Conservation (phyloP, 2,329 filamentous ascomycete species). For the Aspergillus hiratsukae region DNA sequence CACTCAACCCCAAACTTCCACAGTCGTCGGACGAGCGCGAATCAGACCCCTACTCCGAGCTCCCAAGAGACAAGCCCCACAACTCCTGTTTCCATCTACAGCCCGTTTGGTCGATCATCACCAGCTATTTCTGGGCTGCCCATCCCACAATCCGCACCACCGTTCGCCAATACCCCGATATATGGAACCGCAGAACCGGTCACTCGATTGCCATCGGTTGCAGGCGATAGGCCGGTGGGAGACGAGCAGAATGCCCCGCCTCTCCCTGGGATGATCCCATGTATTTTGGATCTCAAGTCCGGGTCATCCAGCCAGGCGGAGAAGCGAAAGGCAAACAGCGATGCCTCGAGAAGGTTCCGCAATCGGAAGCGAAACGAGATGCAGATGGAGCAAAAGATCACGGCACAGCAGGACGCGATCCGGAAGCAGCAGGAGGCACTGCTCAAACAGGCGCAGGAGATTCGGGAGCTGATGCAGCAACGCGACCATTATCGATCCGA, state of each 20-base stretch:
- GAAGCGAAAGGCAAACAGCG: constrained; percentile 41
- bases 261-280: constrained; percentile 31
- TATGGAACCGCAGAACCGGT: constrained; percentile 25
- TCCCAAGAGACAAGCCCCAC: constrained; percentile 35
- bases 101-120: constrained; percentile 27
- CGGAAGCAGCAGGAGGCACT: constrained; percentile 26
- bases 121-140: constrained; percentile 23
- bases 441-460: constrained; percentile 30
- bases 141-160: constrained; percentile 14
- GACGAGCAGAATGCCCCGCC: constrained; percentile 16
- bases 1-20: constrained; percentile 33
- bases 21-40: constrained; percentile 28
- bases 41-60: constrained; percentile 26
- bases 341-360: constrained; percentile 39
- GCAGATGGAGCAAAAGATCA: constrained; percentile 36
- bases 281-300: constrained; percentile 37
- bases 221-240: constrained; percentile 13
- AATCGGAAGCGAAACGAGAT: constrained; percentile 39
- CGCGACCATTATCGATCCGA: constrained; percentile 38
- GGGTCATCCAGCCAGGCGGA: constrained; percentile 39
- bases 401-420: constrained; percentile 35
- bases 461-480: constrained; percentile 30
- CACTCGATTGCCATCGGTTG: constrained; percentile 20
- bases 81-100: constrained; percentile 30
- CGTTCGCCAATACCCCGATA: constrained; percentile 13